These are phyloP conservation scores for Sugiyamaella grinbergsii DNA, from an alignment of 1,139 yeast species.

Conservation along the genomic window DNA sequence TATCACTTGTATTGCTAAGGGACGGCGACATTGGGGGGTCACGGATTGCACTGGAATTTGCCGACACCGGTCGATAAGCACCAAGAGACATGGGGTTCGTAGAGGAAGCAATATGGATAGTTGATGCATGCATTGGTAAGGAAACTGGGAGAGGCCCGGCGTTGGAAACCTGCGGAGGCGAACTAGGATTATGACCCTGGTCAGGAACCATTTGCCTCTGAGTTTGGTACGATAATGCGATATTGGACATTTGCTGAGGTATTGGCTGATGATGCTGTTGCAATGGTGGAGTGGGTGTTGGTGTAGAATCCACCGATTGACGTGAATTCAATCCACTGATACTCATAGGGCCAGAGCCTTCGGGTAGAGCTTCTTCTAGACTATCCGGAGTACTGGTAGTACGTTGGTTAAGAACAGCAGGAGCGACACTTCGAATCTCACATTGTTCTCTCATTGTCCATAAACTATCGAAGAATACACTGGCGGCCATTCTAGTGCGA, in stretches of 20 bases:
- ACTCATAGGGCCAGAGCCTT: neutral
- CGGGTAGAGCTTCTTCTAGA: constrained; percentile 5
- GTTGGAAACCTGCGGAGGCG: neutral
- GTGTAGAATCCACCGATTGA: neutral
- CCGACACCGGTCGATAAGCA: constrained; percentile 16
- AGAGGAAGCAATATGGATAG: neutral
- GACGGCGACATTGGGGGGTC: constrained; percentile 12
- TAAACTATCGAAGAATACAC: constrained; percentile 87
- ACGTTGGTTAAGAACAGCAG: constrained; percentile 40
- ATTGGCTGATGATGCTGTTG: constrained; percentile 13
- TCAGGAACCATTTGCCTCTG: constrained; percentile 14
- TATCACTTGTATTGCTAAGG: neutral
- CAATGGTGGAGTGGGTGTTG: constrained; percentile 1
- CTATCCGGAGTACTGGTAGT: constrained; percentile 31
- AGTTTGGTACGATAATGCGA: constrained; percentile 17
- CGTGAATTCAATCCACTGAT: neutral
- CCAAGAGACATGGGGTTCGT: constrained; percentile 7
- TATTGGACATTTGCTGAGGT: constrained; percentile 12
- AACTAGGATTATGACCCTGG: neutral
- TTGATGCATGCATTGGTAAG: neutral
- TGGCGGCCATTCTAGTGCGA: constrained; percentile 84
- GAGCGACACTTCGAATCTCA: constrained; percentile 52
- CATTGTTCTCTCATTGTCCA: constrained; percentile 82
- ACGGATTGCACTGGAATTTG: constrained; percentile 13
- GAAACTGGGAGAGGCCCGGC: neutral